Base-by-base conservation (phyloP, 2,329 filamentous ascomycete species). In the Paramyrothecium sp. region DNA sequence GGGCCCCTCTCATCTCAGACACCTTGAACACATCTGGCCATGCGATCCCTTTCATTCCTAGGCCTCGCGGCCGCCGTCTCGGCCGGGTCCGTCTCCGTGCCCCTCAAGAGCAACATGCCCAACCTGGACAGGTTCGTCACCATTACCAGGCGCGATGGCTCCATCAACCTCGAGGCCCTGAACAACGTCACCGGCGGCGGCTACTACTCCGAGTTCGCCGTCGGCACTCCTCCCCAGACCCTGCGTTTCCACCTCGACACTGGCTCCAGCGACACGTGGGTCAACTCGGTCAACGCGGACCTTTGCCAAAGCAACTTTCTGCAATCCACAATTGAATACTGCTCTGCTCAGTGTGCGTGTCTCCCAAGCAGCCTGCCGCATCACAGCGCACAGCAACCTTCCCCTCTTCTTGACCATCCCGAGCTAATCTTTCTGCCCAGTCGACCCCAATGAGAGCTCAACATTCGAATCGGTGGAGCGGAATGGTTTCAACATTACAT, bases 231-330 rank as follows among this genome's bases (percentile, higher is more conserved):
- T 1, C 73, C 75, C 1, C 85, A 88, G 69, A 68, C 71, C 3
- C 69, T 87, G 53, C 75, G 71, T 54, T 75, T 88, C 63, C 75
- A 83, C 54, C 77, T 88, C 60, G 85, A 88, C 69, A 88, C 85
- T 2, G 86, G 85, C 26, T 86, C 82, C 68, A 85, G 81, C 61
- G 86, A 88, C 66, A 80, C 84, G 3, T 88, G 85, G 84, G 73
- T 87, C 47, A 72, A 82, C 60, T 84, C 87, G 4, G 77, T 80
- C 16, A 74, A 74, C 53, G 91, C 89, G 1, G 63, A 70, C 3
- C 73, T 90, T 33, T 96, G 91, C 70, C 69, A 69, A 16, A 76
- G 72, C 50, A 17, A 12, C 1, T 20, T 33, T 3, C 58, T 76
- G 50, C 78, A 81, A 61, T 22, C 41, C 2, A 23, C 61, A 3